These are phyloP conservation scores for Paecilomyces sp. DNA, from an alignment of 2,329 filamentous ascomycete genomes.

Conservation along the genomic window DNA sequence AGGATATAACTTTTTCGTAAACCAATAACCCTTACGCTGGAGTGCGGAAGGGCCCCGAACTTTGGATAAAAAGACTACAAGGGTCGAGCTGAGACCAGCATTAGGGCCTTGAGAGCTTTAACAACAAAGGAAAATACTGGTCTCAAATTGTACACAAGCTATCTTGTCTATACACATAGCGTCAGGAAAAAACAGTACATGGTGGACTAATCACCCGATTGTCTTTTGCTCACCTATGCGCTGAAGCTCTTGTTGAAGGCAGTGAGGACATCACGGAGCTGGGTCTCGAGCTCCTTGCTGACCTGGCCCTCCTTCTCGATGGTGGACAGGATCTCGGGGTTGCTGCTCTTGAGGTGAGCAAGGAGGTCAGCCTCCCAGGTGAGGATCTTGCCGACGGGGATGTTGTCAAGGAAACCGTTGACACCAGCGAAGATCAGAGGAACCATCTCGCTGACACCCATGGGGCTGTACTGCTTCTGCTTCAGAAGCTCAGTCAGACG, in stretches of 20 bases:
- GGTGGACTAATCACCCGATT: conserved; percentile 22
- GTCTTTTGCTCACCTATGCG: conserved; percentile 33
- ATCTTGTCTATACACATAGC: conserved; percentile 38
- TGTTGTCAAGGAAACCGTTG: conserved; percentile 84
- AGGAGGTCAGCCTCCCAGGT: conserved; percentile 94
- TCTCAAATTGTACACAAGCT: conserved; percentile 40
- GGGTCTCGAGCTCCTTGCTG: conserved; percentile 75
- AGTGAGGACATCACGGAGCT: conserved; percentile 60
- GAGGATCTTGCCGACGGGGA: conserved; percentile 88
- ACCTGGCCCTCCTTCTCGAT: conserved; percentile 95
- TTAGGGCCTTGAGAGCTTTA: neutral
- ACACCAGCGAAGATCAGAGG: conserved; percentile 99
- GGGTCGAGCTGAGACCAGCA: neutral
- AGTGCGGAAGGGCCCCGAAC: neutral
- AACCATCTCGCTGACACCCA: conserved; percentile 99
- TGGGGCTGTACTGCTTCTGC: conserved; percentile 99
- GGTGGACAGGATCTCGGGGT: conserved; percentile 70
- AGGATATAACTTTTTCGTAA: conserved; percentile 31
- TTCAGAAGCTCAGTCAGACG: conserved; percentile 97
- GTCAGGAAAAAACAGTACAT: conserved; percentile 33
- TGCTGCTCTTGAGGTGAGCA: conserved; percentile 82
- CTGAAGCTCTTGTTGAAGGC: conserved; percentile 92
- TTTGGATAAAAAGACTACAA: neutral
- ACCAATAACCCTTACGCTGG: conserved; percentile 1
- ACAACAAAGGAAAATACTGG: conserved; percentile 30